A percentile compares a stretch with the other conserved stretches of the same genome.
Conservation (phyloP, 192 early-diverging fungal species). For the Gonapodya sp. region DNA sequence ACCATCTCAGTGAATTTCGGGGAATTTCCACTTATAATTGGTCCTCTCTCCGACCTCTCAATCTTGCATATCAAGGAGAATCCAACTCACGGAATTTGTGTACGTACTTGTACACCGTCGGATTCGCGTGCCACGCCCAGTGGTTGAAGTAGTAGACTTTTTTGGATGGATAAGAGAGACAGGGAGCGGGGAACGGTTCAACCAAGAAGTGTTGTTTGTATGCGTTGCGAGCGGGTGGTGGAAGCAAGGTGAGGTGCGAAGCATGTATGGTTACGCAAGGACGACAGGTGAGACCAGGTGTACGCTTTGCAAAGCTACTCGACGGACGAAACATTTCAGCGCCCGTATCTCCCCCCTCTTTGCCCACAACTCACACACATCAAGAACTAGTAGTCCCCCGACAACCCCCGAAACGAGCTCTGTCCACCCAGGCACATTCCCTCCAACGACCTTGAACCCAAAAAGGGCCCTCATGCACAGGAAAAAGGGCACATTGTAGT, state of each 20-base stretch:
- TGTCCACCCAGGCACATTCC: background rate
- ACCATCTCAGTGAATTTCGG: no score
- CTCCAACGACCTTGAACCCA: background rate
- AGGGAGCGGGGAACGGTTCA: background rate
- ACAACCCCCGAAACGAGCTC: background rate
- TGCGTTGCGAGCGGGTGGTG: no score
- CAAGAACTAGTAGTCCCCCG: background rate
- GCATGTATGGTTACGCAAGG: no score
- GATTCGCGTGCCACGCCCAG: background rate
- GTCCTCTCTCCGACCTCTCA: no score
- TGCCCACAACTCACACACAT: background rate
- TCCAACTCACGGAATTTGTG: background rate
- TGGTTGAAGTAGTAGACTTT: background rate
- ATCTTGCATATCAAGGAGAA: no score
- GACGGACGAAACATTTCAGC: no score
- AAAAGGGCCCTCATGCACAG: background rate
- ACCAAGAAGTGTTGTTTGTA: background rate
- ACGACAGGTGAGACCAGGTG: no score
- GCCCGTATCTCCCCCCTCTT: no score
- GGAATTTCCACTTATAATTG: background rate
- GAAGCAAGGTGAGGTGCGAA: no score
- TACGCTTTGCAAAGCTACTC: no score
- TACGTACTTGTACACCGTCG: background rate
- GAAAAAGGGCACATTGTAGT: background rate
- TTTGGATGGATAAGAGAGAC: no score